A percentile compares a stretch with the other conserved stretches of the same genome.
phyloP scores from a whole-genome alignment of 768 basidiomycete genomes.

The Pleurotus ostreatus region DNA sequence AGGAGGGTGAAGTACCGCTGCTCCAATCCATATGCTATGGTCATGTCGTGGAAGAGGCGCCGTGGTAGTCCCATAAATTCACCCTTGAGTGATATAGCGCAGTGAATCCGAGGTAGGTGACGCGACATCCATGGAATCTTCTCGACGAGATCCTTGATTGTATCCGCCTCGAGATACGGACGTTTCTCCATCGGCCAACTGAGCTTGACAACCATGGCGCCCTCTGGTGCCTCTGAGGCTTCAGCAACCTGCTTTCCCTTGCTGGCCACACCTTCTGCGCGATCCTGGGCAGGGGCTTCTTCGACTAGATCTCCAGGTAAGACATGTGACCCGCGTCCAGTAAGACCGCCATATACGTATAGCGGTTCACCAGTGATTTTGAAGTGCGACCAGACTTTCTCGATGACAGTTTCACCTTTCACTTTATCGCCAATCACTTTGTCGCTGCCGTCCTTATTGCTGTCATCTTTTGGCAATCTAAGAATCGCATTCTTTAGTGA shows the following conservation, averaged over 20 bases:
- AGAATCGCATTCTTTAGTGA: too few species aligned
- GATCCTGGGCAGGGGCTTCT: not conserved
- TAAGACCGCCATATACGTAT: slow-evolving; percentile 9
- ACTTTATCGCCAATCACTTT: not conserved
- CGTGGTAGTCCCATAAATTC: slow-evolving; percentile 13
- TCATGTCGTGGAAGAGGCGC: not conserved
- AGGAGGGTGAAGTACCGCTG: slow-evolving; percentile 15
- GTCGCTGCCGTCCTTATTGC: too few species aligned
- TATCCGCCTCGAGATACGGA: slow-evolving; percentile 8
- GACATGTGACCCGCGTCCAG: slow-evolving; percentile 17
- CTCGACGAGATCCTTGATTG: slow-evolving; percentile 8
- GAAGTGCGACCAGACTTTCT: not conserved
- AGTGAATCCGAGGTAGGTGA: slow-evolving; percentile 13
- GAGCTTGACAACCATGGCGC: slow-evolving; percentile 9
- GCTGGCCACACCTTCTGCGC: too few species aligned
- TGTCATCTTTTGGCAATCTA: too few species aligned
- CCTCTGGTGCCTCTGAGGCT: not conserved
- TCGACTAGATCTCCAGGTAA: slow-evolving; percentile 5
- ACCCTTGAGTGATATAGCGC: not conserved
- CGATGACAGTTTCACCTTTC: not conserved
- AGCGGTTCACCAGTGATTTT: slow-evolving; percentile 1
- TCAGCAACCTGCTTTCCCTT: too few species aligned
- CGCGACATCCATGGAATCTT: slow-evolving; percentile 10
- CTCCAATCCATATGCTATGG: not conserved
- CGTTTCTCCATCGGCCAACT: slow-evolving; percentile 13